A percentile compares a stretch with the other conserved stretches of the same genome.
These are phyloP conservation scores for Pseudocercospora vitis DNA, from an alignment of 2,329 filamentous ascomycete genomes.

Conservation along the genomic window DNA sequence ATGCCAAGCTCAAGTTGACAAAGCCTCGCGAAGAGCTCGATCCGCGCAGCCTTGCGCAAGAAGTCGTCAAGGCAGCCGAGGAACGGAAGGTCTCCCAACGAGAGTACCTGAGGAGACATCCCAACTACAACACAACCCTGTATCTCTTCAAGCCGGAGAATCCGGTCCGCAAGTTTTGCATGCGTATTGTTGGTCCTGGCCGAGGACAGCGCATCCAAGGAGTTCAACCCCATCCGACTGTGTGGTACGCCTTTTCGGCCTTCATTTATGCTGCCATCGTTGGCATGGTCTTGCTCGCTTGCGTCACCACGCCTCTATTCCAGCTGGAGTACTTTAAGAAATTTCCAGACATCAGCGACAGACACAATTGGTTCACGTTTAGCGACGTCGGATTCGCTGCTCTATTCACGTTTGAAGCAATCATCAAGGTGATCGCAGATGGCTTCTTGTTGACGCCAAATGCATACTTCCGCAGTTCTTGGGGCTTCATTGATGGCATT, in stretches of 20 bases:
- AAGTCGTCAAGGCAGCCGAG: constrained; percentile 81
- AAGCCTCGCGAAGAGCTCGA: constrained; percentile 76
- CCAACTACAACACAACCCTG: constrained; percentile 87
- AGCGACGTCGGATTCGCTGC: constrained; percentile 86
- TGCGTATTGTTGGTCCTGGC: constrained; percentile 86
- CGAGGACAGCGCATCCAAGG: constrained; percentile 85
- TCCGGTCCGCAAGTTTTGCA: constrained; percentile 76
- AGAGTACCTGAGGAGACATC: constrained; percentile 83
- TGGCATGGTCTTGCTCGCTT: constrained; percentile 95
- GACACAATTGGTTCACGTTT: constrained; percentile 91
- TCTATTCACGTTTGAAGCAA: constrained; percentile 80
- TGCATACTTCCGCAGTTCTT: constrained; percentile 92
- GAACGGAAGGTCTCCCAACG: constrained; percentile 83
- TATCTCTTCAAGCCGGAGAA: constrained; percentile 82
- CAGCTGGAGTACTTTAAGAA: constrained; percentile 76
- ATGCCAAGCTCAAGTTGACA: constrained; percentile 72
- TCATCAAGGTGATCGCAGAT: constrained; percentile 92
- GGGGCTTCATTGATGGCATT: constrained; percentile 92
- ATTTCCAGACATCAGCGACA: constrained; percentile 41
- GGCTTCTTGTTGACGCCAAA: constrained; percentile 96
- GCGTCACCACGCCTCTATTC: constrained; percentile 89
- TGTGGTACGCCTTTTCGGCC: constrained; percentile 92
- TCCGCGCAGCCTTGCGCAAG: constrained; percentile 81
- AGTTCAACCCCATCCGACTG: constrained; percentile 78
- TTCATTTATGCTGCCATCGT: constrained; percentile 93